phyloP scores from a whole-genome alignment of 2,329 filamentous ascomycete species.

The Zymoseptoria passerinii region DNA sequence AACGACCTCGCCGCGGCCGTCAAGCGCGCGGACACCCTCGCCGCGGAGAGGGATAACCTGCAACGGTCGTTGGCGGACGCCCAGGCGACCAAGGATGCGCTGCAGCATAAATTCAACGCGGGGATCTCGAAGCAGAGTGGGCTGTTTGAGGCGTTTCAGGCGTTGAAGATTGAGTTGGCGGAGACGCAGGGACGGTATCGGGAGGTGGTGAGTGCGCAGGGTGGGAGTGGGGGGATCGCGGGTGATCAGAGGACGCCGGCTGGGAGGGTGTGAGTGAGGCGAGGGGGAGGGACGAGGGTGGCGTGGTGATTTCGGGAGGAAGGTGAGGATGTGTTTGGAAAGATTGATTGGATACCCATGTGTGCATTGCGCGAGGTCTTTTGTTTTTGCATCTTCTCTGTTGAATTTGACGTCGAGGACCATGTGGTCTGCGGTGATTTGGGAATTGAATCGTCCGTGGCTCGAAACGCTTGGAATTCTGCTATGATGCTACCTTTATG shows the following conservation, averaged over 20 bases:
- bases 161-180: constrained; percentile 5
- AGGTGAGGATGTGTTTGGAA: neutral
- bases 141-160: constrained; percentile 4
- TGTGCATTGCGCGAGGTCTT: neutral
- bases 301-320: neutral
- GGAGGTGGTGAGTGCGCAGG: neutral
- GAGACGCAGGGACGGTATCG: constrained; percentile 3
- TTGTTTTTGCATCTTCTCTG: neutral
- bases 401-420: neutral
- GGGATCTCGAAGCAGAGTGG: constrained; percentile 1
- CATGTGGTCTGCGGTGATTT: neutral
- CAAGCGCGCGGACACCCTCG: neutral
- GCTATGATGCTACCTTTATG: no score
- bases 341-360: neutral
- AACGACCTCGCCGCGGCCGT: neutral
- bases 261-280: neutral
- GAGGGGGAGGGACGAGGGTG: neutral
- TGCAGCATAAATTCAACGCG: constrained; percentile 2
- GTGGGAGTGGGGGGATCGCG: neutral
- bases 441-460: no score
- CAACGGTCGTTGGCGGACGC: neutral
- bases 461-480: no score
- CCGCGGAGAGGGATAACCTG: neutral
- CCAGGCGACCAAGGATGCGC: neutral
- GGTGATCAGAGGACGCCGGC: neutral